These are phyloP conservation scores for Leucoagaricus sp. DNA, from an alignment of 1,284 basidiomycete genomes.

Conservation along the genomic window DNA sequence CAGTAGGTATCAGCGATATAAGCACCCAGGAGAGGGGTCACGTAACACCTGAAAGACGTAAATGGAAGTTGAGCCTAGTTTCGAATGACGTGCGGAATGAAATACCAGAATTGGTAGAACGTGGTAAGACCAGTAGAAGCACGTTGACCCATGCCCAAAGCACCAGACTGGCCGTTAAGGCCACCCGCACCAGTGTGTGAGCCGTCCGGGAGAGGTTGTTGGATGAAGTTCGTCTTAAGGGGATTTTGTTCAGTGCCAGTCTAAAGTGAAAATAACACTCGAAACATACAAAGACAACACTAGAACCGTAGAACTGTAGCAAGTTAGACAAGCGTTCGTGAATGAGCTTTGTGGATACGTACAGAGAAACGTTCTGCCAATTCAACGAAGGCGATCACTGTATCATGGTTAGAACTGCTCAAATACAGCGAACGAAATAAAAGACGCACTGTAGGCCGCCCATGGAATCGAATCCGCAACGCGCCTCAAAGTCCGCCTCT, in stretches of 20 bases:
- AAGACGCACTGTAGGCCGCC: slow-evolving; percentile 60
- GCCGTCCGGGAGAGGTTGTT: slow-evolving; percentile 63
- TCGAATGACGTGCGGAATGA: slow-evolving; percentile 5
- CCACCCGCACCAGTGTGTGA: slow-evolving; percentile 71
- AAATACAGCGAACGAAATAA: slow-evolving; percentile 17
- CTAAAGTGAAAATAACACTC: neutral
- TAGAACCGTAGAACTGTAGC: slow-evolving; percentile 55
- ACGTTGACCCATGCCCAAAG: slow-evolving; percentile 65
- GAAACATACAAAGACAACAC: slow-evolving; percentile 62
- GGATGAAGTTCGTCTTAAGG: slow-evolving; percentile 71
- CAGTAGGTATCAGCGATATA: slow-evolving; percentile 76
- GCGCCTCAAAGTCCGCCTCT: slow-evolving; percentile 57
- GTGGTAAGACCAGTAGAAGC: slow-evolving; percentile 71
- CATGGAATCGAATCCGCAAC: slow-evolving; percentile 66
- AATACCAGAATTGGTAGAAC: slow-evolving; percentile 62
- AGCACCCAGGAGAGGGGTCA: slow-evolving; percentile 65
- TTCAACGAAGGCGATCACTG: slow-evolving; percentile 73
- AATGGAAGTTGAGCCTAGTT: slow-evolving; percentile 1
- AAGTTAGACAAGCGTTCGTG: neutral
- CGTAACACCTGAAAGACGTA: slow-evolving; percentile 61
- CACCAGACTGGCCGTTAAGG: slow-evolving; percentile 61
- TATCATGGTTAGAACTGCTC: neutral
- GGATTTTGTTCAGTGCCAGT: neutral
- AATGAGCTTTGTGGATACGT: slow-evolving; percentile 19
- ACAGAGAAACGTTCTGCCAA: slow-evolving; percentile 78